Conservation (phyloP, 2,329 filamentous ascomycete species). For the Cercospora canescens region DNA sequence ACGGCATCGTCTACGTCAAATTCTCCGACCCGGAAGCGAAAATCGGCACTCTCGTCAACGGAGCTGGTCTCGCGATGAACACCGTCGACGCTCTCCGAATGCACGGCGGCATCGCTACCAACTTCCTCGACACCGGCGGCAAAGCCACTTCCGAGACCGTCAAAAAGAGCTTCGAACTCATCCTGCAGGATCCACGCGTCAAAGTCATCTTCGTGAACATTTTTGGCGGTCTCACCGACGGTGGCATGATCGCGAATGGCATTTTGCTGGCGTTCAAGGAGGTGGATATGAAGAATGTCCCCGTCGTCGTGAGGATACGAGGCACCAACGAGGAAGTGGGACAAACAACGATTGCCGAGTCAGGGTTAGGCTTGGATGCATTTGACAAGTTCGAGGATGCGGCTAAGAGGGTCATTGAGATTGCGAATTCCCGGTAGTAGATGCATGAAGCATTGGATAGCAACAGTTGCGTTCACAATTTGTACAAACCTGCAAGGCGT, state of each 20-base stretch:
- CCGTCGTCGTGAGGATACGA: slow-evolving; percentile 74
- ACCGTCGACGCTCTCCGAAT: slow-evolving; percentile 76
- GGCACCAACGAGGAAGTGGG: slow-evolving; percentile 74
- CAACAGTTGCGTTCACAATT: background rate
- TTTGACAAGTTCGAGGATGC: slow-evolving; percentile 77
- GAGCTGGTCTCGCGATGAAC: slow-evolving; percentile 88
- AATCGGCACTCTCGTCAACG: slow-evolving; percentile 84
- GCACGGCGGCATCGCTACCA: slow-evolving; percentile 69
- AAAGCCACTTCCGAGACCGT: slow-evolving; percentile 84
- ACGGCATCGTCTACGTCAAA: slow-evolving; percentile 79
- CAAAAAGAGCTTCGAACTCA: slow-evolving; percentile 71
- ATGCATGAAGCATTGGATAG: background rate
- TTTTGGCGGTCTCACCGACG: slow-evolving; percentile 69
- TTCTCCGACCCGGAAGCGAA: slow-evolving; percentile 55
- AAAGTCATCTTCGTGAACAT: slow-evolving; percentile 73
- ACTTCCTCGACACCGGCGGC: slow-evolving; percentile 87
- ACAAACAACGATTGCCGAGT: slow-evolving; percentile 67
- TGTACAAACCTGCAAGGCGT: background rate
- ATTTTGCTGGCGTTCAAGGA: slow-evolving; percentile 72
- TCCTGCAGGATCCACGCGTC: slow-evolving; percentile 70
- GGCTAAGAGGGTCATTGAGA: slow-evolving; percentile 63
- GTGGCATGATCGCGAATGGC: slow-evolving; percentile 79
- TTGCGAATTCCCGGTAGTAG: slow-evolving; percentile 42
- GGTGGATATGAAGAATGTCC: slow-evolving; percentile 56
- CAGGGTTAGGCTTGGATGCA: slow-evolving; percentile 66